Evolutionary conservation across 805 yeast genomes (phyloP).

Genomic region (Sugiyamaella smithiae): DNA sequence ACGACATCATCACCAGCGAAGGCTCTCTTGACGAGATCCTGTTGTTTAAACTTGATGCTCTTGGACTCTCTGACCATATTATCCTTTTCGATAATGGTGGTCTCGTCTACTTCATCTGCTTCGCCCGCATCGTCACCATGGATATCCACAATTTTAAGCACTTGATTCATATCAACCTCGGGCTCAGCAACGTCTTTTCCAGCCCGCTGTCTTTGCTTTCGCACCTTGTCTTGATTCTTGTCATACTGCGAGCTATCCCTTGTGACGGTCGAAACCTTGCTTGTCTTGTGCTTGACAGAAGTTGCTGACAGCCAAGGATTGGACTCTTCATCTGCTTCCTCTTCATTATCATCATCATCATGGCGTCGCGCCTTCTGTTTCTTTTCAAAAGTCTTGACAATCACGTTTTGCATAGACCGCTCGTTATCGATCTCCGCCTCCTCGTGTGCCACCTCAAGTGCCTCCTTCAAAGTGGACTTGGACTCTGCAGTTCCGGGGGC

Average conservation of each 20-base stretch:
- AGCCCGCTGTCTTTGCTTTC: constrained; percentile 41
- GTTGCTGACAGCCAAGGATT: constrained; percentile 37
- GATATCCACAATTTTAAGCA: constrained; percentile 53
- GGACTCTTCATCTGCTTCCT: constrained; percentile 19
- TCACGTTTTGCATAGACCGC: constrained; percentile 11
- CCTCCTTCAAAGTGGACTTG: constrained; percentile 27
- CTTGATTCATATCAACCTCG: constrained; percentile 40
- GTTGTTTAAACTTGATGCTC: constrained; percentile 62
- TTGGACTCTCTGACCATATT: constrained; percentile 8
- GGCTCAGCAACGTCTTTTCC: constrained; percentile 19
- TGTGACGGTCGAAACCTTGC: constrained; percentile 48
- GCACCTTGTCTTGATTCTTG: constrained; percentile 40
- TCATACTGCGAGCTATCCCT: constrained; percentile 48
- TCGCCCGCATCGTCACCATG: constrained; percentile 37
- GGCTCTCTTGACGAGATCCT: constrained; percentile 81
- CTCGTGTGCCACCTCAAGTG: constrained; percentile 29
- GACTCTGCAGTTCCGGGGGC: constrained; percentile 57
- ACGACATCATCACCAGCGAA: constrained; percentile 98
- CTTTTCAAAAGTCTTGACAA: constrained; percentile 12
- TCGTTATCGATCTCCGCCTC: constrained; percentile 23
- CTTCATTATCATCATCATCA: constrained; percentile 8
- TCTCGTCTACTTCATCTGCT: constrained; percentile 48
- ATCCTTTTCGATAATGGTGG: constrained; percentile 27
- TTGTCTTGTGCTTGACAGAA: constrained; percentile 45
- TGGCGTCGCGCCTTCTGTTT: neutral